These are phyloP conservation scores for Ophiorrhiza pumila DNA, from an alignment of 257 asterid genomes.

Conservation along the genomic window DNA sequence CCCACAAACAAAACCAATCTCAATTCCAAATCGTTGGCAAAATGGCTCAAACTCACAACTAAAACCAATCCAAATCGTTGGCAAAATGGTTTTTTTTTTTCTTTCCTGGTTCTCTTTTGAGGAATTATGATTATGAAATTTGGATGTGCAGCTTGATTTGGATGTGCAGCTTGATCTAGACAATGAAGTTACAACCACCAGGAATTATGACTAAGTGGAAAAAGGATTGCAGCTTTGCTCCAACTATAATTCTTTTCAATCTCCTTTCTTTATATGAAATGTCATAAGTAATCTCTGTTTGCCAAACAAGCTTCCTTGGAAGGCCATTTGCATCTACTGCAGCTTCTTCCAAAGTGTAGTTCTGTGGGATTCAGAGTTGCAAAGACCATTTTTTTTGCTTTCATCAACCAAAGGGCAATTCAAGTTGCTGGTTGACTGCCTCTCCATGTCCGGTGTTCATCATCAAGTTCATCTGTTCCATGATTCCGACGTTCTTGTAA, in stretches of 20 bases:
- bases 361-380: too few relatives aligned
- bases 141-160: too few relatives aligned
- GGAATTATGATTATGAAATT: too few relatives aligned
- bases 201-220: neutral
- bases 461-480: slow-evolving; percentile 54
- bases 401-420: slow-evolving; percentile 7
- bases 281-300: neutral
- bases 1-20: too few relatives aligned
- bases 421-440: slow-evolving; percentile 54
- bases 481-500: slow-evolving; percentile 59
- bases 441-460: slow-evolving; percentile 59
- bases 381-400: neutral
- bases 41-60: too few relatives aligned
- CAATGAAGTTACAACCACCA: slow-evolving; percentile 1
- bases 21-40: too few relatives aligned
- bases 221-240: neutral
- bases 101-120: too few relatives aligned
- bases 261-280: neutral
- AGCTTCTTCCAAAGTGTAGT: too few relatives aligned
- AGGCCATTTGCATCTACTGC: neutral
- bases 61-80: too few relatives aligned
- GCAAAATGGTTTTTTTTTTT: too few relatives aligned
- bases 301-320: neutral
- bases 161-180: too few relatives aligned
- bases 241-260: neutral